These are phyloP conservation scores for Myriangium duriaei DNA, from an alignment of 2,329 filamentous ascomycete species.

Conservation along the genomic window DNA sequence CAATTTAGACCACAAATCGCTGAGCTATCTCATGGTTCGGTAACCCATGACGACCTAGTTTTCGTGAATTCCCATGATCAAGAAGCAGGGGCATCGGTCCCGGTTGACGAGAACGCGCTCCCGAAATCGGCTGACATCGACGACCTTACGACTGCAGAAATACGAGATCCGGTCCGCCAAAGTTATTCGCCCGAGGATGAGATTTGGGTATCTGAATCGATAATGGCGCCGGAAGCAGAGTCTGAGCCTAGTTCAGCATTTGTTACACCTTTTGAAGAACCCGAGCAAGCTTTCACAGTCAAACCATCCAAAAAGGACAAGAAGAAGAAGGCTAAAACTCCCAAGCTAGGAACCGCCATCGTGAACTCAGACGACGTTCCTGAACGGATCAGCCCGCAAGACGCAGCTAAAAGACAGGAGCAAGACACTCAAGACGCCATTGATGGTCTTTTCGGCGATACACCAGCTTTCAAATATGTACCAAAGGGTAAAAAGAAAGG, in stretches of 20 bases:
- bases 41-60: too few relatives aligned
- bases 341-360: constrained; percentile 18
- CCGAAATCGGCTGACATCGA: neutral
- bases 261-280: constrained; percentile 5
- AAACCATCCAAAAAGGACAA: constrained; percentile 19
- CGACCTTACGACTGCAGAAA: neutral
- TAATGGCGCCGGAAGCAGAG: too few relatives aligned
- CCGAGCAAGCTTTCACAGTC: constrained; percentile 5
- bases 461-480: constrained; percentile 1
- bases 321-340: constrained; percentile 21
- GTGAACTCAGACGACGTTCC: constrained; percentile 3
- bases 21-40: too few relatives aligned
- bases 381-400: constrained; percentile 17
- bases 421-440: constrained; percentile 20
- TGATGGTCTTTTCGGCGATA: constrained; percentile 17
- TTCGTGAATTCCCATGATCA: neutral
- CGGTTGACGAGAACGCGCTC: neutral
- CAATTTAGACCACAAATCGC: too few relatives aligned
- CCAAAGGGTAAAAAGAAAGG: constrained; percentile 2
- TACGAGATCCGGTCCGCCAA: too few relatives aligned
- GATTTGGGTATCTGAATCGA: too few relatives aligned
- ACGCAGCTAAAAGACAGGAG: constrained; percentile 15
- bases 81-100: neutral
- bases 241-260: neutral
- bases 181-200: too few relatives aligned